A percentile compares a stretch with the other conserved stretches of the same genome.
phyloP scores from a whole-genome alignment of 2,329 filamentous ascomycete genomes.

The Didymella segeticola region DNA sequence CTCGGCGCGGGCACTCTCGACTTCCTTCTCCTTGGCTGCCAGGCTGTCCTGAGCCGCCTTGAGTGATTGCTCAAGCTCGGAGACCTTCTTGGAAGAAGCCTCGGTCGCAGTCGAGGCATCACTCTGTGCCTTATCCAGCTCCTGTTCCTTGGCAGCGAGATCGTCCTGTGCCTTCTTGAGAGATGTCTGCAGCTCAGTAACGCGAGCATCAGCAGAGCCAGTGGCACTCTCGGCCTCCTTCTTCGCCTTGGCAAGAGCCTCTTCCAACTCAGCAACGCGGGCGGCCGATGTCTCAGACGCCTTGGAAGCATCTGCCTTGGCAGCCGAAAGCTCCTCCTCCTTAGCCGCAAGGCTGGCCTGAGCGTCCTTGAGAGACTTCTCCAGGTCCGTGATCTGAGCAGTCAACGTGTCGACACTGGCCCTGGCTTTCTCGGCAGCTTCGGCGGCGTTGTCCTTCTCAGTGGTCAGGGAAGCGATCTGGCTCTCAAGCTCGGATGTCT shows the following conservation, averaged over 20 bases:
- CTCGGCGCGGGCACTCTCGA: conserved; percentile 26
- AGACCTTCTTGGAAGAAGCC: conserved; percentile 22
- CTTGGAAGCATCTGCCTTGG: conserved; percentile 24
- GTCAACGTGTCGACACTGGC: conserved; percentile 29
- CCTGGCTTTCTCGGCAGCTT: conserved; percentile 35
- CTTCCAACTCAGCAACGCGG: conserved; percentile 24
- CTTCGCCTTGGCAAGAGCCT: conserved; percentile 13
- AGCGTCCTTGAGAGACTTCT: conserved; percentile 23
- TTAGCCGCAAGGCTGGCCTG: conserved; percentile 20
- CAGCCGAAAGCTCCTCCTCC: conserved; percentile 20
- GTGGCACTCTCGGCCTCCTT: conserved; percentile 18
- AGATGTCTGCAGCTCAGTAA: conserved; percentile 22
- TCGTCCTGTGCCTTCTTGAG: conserved; percentile 25
- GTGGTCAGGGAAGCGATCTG: conserved; percentile 26
- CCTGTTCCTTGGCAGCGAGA: conserved; percentile 30
- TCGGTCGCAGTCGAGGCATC: conserved; percentile 21
- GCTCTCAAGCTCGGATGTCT: conserved; percentile 32
- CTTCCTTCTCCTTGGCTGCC: conserved; percentile 30
- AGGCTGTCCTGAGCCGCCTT: conserved; percentile 32
- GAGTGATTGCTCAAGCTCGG: conserved; percentile 36
- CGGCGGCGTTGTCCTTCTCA: conserved; percentile 31
- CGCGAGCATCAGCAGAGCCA: conserved; percentile 21
- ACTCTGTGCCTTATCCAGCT: conserved; percentile 27
- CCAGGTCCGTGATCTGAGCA: conserved; percentile 28
- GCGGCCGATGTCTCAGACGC: conserved; percentile 20